Conservation (phyloP, 257 asterid species). For the Ballota nigra region DNA sequence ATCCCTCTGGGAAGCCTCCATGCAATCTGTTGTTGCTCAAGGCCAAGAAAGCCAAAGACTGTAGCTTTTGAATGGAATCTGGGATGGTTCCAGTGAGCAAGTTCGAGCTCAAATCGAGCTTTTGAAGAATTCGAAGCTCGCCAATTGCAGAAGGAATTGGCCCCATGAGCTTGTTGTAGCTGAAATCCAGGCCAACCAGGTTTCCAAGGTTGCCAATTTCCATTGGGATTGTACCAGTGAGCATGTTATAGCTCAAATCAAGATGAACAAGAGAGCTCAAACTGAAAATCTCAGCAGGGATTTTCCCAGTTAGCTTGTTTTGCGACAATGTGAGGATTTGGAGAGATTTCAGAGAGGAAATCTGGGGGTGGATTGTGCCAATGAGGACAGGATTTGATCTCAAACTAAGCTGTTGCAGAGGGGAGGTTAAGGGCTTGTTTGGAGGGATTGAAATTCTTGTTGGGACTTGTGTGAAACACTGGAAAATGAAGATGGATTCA, state of each 20-base stretch:
- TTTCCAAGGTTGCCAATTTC: conserved; percentile 45
- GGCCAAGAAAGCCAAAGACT: conserved; percentile 63
- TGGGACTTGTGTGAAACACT: conserved; percentile 49
- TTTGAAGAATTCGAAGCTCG: conserved; percentile 50
- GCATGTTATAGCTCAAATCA: conserved; percentile 74
- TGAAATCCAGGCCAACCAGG: conserved; percentile 66
- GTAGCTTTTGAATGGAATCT: conserved; percentile 34
- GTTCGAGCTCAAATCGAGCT: conserved; percentile 81
- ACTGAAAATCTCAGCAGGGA: conserved; percentile 49
- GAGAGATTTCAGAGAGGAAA: conserved; percentile 59
- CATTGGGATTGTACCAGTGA: conserved; percentile 48
- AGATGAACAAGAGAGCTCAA: conserved; percentile 58
- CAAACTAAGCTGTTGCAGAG: conserved; percentile 63
- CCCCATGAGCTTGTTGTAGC: conserved; percentile 59
- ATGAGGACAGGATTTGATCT: conserved; percentile 63
- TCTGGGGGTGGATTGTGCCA: conserved; percentile 66
- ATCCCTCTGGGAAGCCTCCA: conserved; percentile 50
- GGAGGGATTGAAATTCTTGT: conserved; percentile 38
- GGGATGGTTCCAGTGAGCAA: conserved; percentile 62
- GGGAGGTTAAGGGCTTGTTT: conserved; percentile 28
- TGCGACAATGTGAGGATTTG: conserved; percentile 79
- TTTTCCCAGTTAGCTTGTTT: conserved; percentile 52
- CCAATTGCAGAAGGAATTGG: conserved; percentile 52
- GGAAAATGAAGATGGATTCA: conserved; percentile 68
- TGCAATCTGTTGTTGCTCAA: conserved; percentile 55